Evolutionary conservation across 2,329 filamentous ascomycete species (phyloP).

Genomic region (Epichloe uncinata): DNA sequence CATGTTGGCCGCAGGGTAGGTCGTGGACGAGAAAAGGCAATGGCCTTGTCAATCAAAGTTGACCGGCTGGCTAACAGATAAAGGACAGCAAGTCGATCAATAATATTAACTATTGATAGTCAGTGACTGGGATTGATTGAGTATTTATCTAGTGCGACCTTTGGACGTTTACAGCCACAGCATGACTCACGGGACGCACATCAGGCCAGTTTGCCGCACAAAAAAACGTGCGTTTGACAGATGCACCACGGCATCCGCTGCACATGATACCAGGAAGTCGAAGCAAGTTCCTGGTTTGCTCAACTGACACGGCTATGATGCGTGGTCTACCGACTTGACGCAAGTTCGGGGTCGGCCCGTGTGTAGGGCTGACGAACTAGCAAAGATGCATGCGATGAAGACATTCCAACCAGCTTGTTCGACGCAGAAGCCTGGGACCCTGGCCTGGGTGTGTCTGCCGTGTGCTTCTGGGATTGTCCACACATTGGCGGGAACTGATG

Average conservation of each 20-base stretch:
- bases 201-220: background rate
- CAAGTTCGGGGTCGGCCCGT: constrained; percentile 6
- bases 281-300: background rate
- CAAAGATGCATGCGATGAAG: constrained; percentile 4
- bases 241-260: background rate
- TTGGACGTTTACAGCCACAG: too few relatives aligned
- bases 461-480: background rate
- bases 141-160: too few relatives aligned
- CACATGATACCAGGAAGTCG: background rate
- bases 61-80: too few relatives aligned
- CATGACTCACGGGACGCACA: background rate
- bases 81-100: too few relatives aligned
- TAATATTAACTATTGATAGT: too few relatives aligned
- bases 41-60: too few relatives aligned
- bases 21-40: background rate
- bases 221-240: background rate
- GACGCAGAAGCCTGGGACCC: constrained; percentile 5
- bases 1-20: background rate
- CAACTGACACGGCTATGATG: constrained; percentile 2
- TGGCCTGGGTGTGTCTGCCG: background rate
- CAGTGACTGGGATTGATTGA: too few relatives aligned
- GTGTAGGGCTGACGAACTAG: constrained; percentile 6
- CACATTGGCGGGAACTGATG: constrained; percentile 1
- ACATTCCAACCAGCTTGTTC: constrained; percentile 5
- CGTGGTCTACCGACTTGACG: constrained; percentile 3